Percentiles rank a stretch among this genome's conserved stretches.
phyloP scores from a whole-genome alignment of 1,139 yeast genomes.

The Candida glucosophila region DNA sequence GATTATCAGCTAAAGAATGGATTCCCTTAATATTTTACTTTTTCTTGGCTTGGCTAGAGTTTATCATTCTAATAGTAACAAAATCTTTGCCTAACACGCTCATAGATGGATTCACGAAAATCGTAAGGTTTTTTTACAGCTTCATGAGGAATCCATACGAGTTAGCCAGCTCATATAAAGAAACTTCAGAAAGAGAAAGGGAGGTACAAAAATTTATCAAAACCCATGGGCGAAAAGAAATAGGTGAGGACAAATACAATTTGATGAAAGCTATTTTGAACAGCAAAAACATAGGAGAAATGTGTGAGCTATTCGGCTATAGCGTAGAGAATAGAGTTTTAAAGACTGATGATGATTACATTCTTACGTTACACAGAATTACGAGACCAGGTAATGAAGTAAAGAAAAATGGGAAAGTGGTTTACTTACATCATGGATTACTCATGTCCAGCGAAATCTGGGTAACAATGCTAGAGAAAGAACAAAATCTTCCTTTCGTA shows the following conservation, averaged over 20 bases:
- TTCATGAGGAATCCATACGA: conserved; percentile 22
- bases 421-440: conserved; percentile 84
- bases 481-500: conserved; percentile 64
- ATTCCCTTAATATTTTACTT: conserved; percentile 27
- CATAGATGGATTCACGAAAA: conserved; percentile 20
- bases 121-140: conserved; percentile 20
- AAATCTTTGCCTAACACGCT: conserved; percentile 23
- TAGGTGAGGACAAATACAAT: conserved; percentile 15
- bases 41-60: conserved; percentile 34
- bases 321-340: conserved; percentile 30
- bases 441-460: conserved; percentile 88
- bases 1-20: conserved; percentile 28
- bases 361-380: conserved; percentile 28
- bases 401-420: conserved; percentile 35
- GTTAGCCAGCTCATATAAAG: conserved; percentile 7
- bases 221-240: conserved; percentile 3
- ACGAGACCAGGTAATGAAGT: conserved; percentile 7
- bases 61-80: conserved; percentile 24
- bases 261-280: conserved; percentile 25
- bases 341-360: conserved; percentile 29
- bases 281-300: conserved; percentile 23
- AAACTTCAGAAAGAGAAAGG: background rate
- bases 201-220: conserved; percentile 4
- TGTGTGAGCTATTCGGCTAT: conserved; percentile 32
- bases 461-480: conserved; percentile 62